Conservation (phyloP, 768 basidiomycete genomes). For the Auricularia cornea region DNA sequence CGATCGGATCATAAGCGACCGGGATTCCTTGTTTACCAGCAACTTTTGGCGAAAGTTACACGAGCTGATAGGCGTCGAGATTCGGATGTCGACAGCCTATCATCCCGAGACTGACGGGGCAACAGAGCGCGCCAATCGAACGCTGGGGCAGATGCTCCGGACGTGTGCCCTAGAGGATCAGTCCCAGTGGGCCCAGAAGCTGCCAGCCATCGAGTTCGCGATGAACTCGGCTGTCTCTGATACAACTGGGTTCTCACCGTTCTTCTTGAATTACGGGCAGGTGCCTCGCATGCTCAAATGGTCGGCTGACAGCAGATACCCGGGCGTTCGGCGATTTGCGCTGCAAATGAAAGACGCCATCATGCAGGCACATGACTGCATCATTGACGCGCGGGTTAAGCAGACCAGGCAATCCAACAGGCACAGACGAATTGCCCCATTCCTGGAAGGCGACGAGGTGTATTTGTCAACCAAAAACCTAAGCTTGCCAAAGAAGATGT, state of each 20-base stretch:
- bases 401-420: constrained; percentile 20
- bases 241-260: constrained; percentile 22
- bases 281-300: constrained; percentile 9
- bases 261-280: constrained; percentile 13
- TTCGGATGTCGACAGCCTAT: constrained; percentile 30
- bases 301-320: constrained; percentile 6
- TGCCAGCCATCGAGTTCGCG: constrained; percentile 27
- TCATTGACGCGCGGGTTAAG: constrained; percentile 19
- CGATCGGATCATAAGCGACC: constrained; percentile 23
- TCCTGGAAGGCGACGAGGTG: constrained; percentile 22
- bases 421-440: constrained; percentile 12
- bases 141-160: constrained; percentile 23
- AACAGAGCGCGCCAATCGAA: constrained; percentile 27
- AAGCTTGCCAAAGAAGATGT: constrained; percentile 21
- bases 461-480: constrained; percentile 30
- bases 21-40: constrained; percentile 28
- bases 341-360: constrained; percentile 14
- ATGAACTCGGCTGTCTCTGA: too few species aligned
- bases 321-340: constrained; percentile 21
- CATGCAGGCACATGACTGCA: constrained; percentile 20
- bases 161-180: constrained; percentile 17
- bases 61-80: constrained; percentile 19
- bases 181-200: constrained; percentile 20
- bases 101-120: constrained; percentile 37
- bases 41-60: constrained; percentile 27